These are phyloP conservation scores for Cornus florida DNA, from an alignment of 148 eudicot genomes.

Conservation along the genomic window DNA sequence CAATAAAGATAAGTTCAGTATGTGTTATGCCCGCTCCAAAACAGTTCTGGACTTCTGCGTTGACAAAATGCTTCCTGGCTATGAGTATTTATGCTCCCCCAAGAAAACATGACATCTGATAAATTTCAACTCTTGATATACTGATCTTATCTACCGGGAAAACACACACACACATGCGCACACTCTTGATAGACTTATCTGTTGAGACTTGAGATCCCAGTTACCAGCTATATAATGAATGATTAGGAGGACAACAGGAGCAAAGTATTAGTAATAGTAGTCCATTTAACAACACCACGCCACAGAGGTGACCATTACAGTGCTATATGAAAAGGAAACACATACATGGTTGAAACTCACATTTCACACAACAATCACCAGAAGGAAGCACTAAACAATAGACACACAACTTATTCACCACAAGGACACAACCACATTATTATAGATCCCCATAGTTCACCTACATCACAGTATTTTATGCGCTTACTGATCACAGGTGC, in stretches of 20 bases:
- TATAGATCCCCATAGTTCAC: neutral
- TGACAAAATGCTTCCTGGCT: no score
- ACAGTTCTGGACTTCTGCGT: no score
- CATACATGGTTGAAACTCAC: slow-evolving; percentile 4
- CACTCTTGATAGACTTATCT: no score
- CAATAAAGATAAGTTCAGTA: no score
- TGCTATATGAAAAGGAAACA: neutral
- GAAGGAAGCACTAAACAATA: neutral
- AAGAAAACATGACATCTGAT: no score
- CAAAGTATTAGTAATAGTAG: slow-evolving; percentile 5
- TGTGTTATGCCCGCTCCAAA: no score
- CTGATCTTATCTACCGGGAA: no score
- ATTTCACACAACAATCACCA: neutral
- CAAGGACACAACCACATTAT: slow-evolving; percentile 7
- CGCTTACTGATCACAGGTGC: slow-evolving; percentile 54
- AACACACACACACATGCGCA: no score
- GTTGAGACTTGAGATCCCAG: neutral
- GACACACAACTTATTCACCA: slow-evolving; percentile 12
- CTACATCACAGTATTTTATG: neutral
- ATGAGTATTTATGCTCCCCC: no score
- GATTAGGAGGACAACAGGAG: neutral
- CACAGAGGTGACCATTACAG: slow-evolving; percentile 24
- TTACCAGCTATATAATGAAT: neutral
- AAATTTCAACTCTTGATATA: no score
- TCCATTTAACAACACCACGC: slow-evolving; percentile 7